Evolutionary conservation across 306 rosid species (phyloP), one percentile per base, ranked within the genome.

Genomic region (Argentina anserina): DNA sequence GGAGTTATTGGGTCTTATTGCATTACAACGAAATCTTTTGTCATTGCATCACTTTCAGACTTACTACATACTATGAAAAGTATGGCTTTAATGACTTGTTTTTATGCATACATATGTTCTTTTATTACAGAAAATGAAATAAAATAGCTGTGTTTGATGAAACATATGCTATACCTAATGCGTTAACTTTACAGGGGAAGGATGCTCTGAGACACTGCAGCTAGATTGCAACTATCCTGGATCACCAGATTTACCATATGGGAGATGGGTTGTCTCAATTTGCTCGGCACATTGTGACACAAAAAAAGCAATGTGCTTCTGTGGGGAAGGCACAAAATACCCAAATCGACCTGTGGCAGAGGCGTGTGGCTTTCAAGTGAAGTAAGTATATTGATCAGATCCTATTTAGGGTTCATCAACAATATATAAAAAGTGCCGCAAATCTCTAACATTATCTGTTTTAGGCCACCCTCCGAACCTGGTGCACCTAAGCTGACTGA

Each of bases 221-320:
- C 74, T 89, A 45, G 81, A 84, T 65, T 94, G 99, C 89, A 94
- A 94, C 86, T 64, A 53, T 73, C 87, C 83, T 37, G 83, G 81
- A 67, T 65, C 90, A 61, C 81, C 84, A 59, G 85, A 83, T 45
- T 43, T 13, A 73, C 96, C 96, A 58, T 88, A 85, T 69, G 99
- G 99, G 73, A 81, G 80, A 83, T 88, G 96, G 99, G 90, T 88
- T 71, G 99, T 91, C 80, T 94, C 99, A 34, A 89, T 91, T 77
- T 94, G 99, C 80, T 82, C 99, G 3, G 87, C 92, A 56, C 75
- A 87, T 68, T 94, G 99, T 79, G 99, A 94, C 90, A 89, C 84
- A 77, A 89, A 90, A 69, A 86, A 80, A 78, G 99, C 99, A 60
- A 89, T 94, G 97, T 94, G 99, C 87, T 94, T 94, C 86, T 94